Conservation (phyloP, 1,284 basidiomycete species). For the Naganishia sp. region DNA sequence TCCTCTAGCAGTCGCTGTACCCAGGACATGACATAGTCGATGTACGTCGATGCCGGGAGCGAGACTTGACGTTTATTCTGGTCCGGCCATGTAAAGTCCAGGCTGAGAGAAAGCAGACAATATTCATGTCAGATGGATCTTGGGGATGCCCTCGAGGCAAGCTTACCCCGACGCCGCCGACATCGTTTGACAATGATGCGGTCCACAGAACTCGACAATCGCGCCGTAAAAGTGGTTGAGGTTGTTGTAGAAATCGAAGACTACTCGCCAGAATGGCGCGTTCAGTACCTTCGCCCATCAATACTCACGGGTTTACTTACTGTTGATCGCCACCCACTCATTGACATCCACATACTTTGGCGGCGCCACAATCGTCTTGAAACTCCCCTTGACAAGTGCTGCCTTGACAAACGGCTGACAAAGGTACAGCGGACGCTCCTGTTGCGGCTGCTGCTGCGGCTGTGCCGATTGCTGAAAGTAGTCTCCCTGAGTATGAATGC, state of each 20-base stretch:
- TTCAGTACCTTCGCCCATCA: neutral
- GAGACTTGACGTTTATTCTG: constrained; percentile 90
- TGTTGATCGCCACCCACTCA: constrained; percentile 98
- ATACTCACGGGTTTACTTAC: constrained; percentile 59
- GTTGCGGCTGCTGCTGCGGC: constrained; percentile 6
- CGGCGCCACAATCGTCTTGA: constrained; percentile 96
- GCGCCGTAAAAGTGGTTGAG: constrained; percentile 97
- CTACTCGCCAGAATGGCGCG: constrained; percentile 53
- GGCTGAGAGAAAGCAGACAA: constrained; percentile 56
- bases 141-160: constrained; percentile 5
- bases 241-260: constrained; percentile 95
- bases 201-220: constrained; percentile 90
- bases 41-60: constrained; percentile 92
- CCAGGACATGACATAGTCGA: constrained; percentile 99
- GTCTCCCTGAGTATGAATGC: constrained; percentile 24
- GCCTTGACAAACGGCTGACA: constrained; percentile 95
- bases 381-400: constrained; percentile 95
- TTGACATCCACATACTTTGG: constrained; percentile 97
- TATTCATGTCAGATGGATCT: neutral
- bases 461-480: constrained; percentile 14
- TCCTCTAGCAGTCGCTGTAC: constrained; percentile 91
- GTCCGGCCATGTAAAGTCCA: constrained; percentile 98
- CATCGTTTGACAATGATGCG: constrained; percentile 88
- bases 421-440: constrained; percentile 70
- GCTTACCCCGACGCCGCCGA: constrained; percentile 82